These are phyloP conservation scores for Pseudocercospora pini-densiflorae DNA, from an alignment of 2,329 filamentous ascomycete species.

Conservation along the genomic window DNA sequence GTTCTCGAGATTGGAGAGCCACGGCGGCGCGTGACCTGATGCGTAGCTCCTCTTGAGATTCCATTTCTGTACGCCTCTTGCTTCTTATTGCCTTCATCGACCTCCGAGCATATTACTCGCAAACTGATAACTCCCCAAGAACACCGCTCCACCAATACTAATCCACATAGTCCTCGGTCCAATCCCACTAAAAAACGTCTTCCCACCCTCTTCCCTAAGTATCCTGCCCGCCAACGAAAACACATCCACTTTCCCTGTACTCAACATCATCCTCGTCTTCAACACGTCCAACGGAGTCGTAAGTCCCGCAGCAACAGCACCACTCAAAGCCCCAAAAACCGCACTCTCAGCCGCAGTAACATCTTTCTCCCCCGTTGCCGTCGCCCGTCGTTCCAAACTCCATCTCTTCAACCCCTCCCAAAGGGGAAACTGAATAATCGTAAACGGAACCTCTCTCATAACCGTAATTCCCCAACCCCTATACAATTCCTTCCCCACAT, in stretches of 20 bases:
- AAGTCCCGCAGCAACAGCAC: slow-evolving; percentile 81
- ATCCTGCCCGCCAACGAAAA: slow-evolving; percentile 67
- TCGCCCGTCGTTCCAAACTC: slow-evolving; percentile 52
- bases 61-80: background rate
- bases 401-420: slow-evolving; percentile 92
- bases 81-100: slow-evolving; percentile 36
- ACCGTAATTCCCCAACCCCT: slow-evolving; percentile 91
- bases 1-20: background rate
- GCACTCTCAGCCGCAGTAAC: slow-evolving; percentile 79
- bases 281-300: slow-evolving; percentile 96
- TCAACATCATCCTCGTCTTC: slow-evolving; percentile 96
- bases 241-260: slow-evolving; percentile 67
- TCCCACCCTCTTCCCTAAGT: slow-evolving; percentile 64
- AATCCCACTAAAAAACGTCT: slow-evolving; percentile 74
- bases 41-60: background rate
- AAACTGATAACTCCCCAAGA: slow-evolving; percentile 92
- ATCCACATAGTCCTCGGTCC: slow-evolving; percentile 94
- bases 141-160: slow-evolving; percentile 89
- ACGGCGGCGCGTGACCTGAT: background rate
- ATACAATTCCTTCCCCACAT: slow-evolving; percentile 84
- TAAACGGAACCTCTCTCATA: slow-evolving; percentile 95
- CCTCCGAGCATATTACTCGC: slow-evolving; percentile 73
- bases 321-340: slow-evolving; percentile 80
- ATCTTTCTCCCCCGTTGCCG: slow-evolving; percentile 46
- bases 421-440: slow-evolving; percentile 93